Evolutionary conservation across 176 grass and related monocot species (phyloP).

Genomic region (Triticum dicoccoides): DNA sequence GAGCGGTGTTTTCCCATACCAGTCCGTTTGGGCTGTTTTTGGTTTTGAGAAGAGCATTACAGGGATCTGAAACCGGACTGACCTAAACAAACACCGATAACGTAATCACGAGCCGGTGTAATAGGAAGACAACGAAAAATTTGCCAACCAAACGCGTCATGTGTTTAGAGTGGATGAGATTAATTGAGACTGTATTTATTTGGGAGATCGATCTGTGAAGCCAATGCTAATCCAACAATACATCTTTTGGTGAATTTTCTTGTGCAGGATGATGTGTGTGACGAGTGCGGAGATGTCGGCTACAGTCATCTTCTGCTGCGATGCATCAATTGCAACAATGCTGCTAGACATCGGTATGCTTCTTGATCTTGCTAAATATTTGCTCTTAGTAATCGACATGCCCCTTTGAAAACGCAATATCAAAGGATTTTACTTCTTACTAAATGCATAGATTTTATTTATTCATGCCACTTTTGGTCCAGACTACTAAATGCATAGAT

Average conservation of each 20-base stretch:
- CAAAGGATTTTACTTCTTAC: not conserved
- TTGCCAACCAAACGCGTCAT: too few relatives aligned
- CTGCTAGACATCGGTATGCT: not conserved
- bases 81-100: too few relatives aligned
- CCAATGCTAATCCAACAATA: not conserved
- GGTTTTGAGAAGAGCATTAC: too few relatives aligned
- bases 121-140: too few relatives aligned
- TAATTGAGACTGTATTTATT: not conserved
- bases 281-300: not conserved
- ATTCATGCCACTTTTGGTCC: not conserved
- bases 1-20: too few relatives aligned
- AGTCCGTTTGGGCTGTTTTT: too few relatives aligned
- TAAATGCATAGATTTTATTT: not conserved
- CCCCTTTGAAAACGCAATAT: not conserved
- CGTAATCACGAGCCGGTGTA: too few relatives aligned
- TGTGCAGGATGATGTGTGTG: not conserved
- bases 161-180: not conserved
- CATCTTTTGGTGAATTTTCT: not conserved
- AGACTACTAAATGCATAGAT: not conserved
- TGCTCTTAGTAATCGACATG: not conserved
- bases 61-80: too few relatives aligned
- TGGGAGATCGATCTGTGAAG: not conserved
- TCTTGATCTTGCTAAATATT: not conserved
- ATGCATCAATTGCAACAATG: not conserved
- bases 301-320: not conserved